Evolutionary conservation across 2,329 filamentous ascomycete species (phyloP).

Genomic region (Talaromyces funiculosus): DNA sequence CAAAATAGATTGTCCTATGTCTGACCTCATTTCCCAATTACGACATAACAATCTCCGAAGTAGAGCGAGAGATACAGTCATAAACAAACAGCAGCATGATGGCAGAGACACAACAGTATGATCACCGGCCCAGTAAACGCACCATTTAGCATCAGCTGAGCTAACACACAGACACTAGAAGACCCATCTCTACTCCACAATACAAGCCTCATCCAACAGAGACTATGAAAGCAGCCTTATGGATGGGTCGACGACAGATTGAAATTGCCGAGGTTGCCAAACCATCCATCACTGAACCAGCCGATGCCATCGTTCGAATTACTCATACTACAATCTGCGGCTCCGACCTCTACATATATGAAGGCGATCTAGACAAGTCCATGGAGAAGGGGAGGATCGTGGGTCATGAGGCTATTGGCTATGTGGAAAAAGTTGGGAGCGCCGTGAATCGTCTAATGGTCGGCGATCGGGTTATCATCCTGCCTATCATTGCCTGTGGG

Average conservation of each 20-base stretch:
- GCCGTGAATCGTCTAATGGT: constrained; percentile 19
- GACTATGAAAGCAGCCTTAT: constrained; percentile 28
- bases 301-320: constrained; percentile 30
- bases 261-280: constrained; percentile 30
- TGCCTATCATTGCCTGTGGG: constrained; percentile 28
- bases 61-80: background rate
- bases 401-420: constrained; percentile 27
- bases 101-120: constrained; percentile 3
- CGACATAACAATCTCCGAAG: background rate
- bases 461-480: constrained; percentile 28
- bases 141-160: background rate
- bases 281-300: constrained; percentile 27
- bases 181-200: constrained; percentile 16
- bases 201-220: constrained; percentile 26
- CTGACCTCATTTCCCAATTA: background rate
- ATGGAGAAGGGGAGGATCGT: constrained; percentile 27
- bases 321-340: constrained; percentile 31
- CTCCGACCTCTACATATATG: constrained; percentile 30
- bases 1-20: background rate
- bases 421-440: constrained; percentile 24
- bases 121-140: background rate
- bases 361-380: constrained; percentile 24
- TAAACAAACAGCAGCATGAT: background rate
- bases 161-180: background rate
- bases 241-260: constrained; percentile 25